A percentile compares a stretch with the other conserved stretches of the same genome.
Conservation (phyloP, 2,329 filamentous ascomycete species). For the Colletotrichum paranaense region DNA sequence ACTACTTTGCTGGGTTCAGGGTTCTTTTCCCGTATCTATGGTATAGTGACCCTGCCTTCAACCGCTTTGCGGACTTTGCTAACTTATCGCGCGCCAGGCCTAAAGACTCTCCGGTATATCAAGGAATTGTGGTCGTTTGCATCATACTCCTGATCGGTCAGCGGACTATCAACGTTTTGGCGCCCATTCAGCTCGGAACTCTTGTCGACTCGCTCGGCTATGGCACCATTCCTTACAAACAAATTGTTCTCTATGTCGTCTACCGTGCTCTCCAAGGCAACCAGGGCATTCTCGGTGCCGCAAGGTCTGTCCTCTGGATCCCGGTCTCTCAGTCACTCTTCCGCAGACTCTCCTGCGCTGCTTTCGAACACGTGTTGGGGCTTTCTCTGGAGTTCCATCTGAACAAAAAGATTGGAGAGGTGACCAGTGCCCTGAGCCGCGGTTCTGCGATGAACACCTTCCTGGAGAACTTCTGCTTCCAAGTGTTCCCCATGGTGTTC, state of each 20-base stretch:
- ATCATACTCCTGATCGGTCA: slow-evolving; percentile 54
- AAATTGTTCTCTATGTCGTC: slow-evolving; percentile 55
- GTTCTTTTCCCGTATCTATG: slow-evolving; percentile 59
- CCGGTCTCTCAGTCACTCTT: slow-evolving; percentile 57
- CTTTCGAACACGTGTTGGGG: slow-evolving; percentile 59
- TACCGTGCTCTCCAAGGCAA: slow-evolving; percentile 58
- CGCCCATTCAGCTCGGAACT: slow-evolving; percentile 53
- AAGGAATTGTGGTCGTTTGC: slow-evolving; percentile 53
- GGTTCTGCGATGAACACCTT: slow-evolving; percentile 61
- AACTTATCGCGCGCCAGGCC: slow-evolving; percentile 46
- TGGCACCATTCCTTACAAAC: slow-evolving; percentile 53
- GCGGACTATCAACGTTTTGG: slow-evolving; percentile 56
- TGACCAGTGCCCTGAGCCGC: slow-evolving; percentile 60
- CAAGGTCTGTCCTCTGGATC: slow-evolving; percentile 59
- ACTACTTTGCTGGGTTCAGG: slow-evolving; percentile 57
- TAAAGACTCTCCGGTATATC: slow-evolving; percentile 52
- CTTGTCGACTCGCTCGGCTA: slow-evolving; percentile 54
- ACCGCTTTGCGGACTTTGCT: too few relatives aligned
- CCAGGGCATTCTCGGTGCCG: slow-evolving; percentile 55
- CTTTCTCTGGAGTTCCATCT: slow-evolving; percentile 63
- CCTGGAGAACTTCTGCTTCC: slow-evolving; percentile 59
- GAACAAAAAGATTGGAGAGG: slow-evolving; percentile 62
- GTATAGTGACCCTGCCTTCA: slow-evolving; percentile 37
- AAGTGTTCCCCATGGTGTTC: slow-evolving; percentile 61
- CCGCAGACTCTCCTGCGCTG: slow-evolving; percentile 54